phyloP scores from a whole-genome alignment of 352 stramenopile species.

The Pythium rishiriense region DNA sequence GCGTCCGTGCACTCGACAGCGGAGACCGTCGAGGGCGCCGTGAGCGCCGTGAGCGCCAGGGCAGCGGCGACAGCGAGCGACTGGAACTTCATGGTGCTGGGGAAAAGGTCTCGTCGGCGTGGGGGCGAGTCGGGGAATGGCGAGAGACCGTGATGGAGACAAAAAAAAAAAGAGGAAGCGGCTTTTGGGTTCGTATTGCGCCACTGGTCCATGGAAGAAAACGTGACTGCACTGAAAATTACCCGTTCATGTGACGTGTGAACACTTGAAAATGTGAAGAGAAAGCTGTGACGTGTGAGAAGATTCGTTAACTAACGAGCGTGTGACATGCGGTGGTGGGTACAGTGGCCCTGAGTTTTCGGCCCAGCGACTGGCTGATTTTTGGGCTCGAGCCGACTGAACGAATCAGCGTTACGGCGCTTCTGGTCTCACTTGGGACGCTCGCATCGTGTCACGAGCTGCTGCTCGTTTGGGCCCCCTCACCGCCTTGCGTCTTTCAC shows the following conservation, averaged over 20 bases:
- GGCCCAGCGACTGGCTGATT: no score
- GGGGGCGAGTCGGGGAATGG: not conserved
- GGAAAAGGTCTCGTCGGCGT: not conserved
- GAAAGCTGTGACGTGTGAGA: no score
- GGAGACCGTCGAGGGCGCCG: not conserved
- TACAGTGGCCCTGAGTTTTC: no score
- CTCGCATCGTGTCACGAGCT: no score
- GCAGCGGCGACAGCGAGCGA: not conserved
- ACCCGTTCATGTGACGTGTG: not conserved
- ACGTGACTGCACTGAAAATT: not conserved
- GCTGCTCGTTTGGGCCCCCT: no score
- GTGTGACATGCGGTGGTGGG: no score
- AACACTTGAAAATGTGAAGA: not conserved
- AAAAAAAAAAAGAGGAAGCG: no score
- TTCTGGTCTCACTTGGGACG: no score
- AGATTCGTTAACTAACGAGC: no score
- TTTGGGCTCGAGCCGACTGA: not conserved
- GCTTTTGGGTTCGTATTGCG: no score
- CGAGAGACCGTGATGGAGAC: no score
- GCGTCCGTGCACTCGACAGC: conserved; percentile 7
- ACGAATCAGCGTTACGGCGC: not conserved
- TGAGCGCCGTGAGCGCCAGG: not conserved
- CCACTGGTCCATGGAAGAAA: not conserved
- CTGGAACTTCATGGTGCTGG: conserved; percentile 10
- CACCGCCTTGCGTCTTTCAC: no score